These are phyloP conservation scores for Oryza longistaminata DNA, from an alignment of 176 grass and related monocot species.

Conservation along the genomic window DNA sequence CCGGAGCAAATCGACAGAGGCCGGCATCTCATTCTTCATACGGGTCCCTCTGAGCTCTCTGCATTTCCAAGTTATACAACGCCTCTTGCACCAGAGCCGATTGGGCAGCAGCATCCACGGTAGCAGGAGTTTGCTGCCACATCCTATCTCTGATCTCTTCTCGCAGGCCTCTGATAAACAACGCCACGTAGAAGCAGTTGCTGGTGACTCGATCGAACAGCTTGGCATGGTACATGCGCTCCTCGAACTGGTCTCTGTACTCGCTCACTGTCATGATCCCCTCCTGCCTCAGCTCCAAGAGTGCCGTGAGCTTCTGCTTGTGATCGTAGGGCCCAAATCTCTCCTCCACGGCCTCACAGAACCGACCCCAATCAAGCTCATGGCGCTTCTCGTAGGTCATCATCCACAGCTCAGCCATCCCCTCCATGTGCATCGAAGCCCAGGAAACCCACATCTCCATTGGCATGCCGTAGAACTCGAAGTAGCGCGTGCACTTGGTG, in stretches of 20 bases:
- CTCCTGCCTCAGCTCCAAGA: constrained; percentile 10
- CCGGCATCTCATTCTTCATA: not conserved
- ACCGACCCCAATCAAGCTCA: not conserved
- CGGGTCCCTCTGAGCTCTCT: not conserved
- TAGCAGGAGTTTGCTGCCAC: not conserved
- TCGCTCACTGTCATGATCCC: not conserved
- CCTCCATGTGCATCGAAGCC: constrained; percentile 21
- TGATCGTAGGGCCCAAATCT: not conserved
- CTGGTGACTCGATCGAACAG: not conserved
- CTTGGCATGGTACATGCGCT: constrained; percentile 4
- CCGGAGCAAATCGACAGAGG: not conserved
- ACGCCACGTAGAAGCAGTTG: not conserved
- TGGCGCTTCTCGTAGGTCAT: not conserved
- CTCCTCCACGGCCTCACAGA: constrained; percentile 3
- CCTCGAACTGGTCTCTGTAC: constrained; percentile 12
- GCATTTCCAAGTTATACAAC: not conserved
- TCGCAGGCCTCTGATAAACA: not conserved
- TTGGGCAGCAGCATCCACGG: not conserved
- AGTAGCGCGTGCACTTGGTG: not conserved
- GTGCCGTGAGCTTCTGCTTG: not conserved
- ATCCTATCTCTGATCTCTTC: not conserved
- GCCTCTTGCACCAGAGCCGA: constrained; percentile 2
- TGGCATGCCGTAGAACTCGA: constrained; percentile 21
- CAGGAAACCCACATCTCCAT: not conserved
- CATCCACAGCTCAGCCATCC: not conserved